Evolutionary conservation across 805 yeast species (phyloP), one percentile per base, ranked within the genome.

Genomic region (Barnettozyma siamensis): DNA sequence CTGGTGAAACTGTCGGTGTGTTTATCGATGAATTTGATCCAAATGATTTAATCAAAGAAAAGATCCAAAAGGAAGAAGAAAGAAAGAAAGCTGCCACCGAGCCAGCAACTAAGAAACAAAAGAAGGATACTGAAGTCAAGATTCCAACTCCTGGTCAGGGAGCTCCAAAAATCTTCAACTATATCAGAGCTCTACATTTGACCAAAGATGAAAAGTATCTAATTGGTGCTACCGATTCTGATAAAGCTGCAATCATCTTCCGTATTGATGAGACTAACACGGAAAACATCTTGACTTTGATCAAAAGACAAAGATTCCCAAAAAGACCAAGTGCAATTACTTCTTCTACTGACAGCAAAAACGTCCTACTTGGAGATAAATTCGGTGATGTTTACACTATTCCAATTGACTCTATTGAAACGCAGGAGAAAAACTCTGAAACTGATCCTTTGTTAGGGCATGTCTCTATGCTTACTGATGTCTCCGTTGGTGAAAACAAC

Each of bases 251-350:
- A 15, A 68, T 84, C 5, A 72, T 88, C 9, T 80, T 87, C 45
- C 49, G 59, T 26, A 49, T 78, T 17, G 54, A 59, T 32, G 40
- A 41, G 4, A 42, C 37, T 7, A 39, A 53, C 31, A 47, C 58
- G 8, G 59, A 53, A 5, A 51, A 51, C 31, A 67, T 76, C 41
- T 64, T 86, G 29, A 58, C 57, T 18, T 59, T 82, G 16, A 53
- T 74, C 31, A 83, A 83, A 56, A 77, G 91, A 54, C 91, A 88
- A 57, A 73, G 75, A 5, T 83, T 87, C 55, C 88, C 96, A 29
- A 91, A 91, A 62, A 79, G 98, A 62, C 98, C 98, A n/a, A 82
- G 88, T 50, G 80, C 96, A 2, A 69, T 88, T 16, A 79, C 95
- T 2, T 67, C 88, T 9, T 69, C 86, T 7, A 64, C 79, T 1